Conservation (phyloP, 768 basidiomycete species). For the Punctularia strigosozonata region DNA sequence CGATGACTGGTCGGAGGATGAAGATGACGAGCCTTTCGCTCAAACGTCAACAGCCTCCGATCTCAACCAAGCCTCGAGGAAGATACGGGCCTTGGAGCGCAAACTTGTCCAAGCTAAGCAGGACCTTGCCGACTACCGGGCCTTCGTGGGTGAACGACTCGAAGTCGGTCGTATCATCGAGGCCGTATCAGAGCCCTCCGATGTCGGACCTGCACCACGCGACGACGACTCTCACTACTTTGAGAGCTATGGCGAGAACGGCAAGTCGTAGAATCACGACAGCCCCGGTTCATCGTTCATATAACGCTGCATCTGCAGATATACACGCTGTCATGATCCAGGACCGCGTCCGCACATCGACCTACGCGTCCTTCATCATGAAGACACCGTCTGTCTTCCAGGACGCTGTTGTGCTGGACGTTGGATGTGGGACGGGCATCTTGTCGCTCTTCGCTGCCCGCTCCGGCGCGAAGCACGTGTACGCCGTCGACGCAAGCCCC, state of each 20-base stretch:
- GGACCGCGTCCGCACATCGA: conserved; percentile 86
- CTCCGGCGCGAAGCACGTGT: conserved; percentile 82
- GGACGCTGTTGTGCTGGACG: conserved; percentile 83
- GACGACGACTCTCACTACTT: conserved; percentile 96
- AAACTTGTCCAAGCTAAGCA: conserved; percentile 47
- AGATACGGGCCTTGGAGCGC: conserved; percentile 47
- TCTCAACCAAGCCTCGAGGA: conserved; percentile 23
- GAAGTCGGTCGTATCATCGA: conserved; percentile 33
- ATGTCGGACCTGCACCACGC: conserved; percentile 23
- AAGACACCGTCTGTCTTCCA: conserved; percentile 72
- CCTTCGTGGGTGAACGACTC: conserved; percentile 41
- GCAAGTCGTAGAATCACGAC: too few species aligned
- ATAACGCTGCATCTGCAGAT: conserved; percentile 37
- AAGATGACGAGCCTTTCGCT: conserved; percentile 24
- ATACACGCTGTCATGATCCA: conserved; percentile 97
- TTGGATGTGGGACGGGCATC: conserved; percentile 94
- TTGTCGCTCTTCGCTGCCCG: conserved; percentile 83
- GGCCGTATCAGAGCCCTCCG: conserved; percentile 23
- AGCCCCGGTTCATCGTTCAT: too few species aligned
- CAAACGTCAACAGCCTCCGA: too few species aligned
- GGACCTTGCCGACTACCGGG: conserved; percentile 52
- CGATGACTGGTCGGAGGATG: conserved; percentile 73
- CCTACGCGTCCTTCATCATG: conserved; percentile 87
- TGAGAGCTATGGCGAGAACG: conserved; percentile 79
- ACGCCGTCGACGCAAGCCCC: conserved; percentile 84